Evolutionary conservation across 2,329 filamentous ascomycete genomes (phyloP).

Genomic region (Fulvia fulva): DNA sequence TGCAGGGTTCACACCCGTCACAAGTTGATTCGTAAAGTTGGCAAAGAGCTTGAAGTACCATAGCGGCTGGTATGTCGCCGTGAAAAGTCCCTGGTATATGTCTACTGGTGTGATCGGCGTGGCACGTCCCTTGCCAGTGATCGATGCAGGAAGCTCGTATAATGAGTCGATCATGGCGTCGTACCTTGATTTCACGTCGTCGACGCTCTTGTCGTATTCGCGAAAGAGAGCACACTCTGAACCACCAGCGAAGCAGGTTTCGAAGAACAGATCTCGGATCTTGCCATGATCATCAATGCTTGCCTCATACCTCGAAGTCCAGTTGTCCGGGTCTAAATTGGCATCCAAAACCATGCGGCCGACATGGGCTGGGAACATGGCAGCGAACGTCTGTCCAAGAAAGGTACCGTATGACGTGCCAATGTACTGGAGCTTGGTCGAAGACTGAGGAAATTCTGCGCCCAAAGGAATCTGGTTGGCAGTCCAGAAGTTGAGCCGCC

Average conservation of each 20-base stretch:
- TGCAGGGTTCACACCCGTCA: constrained; percentile 12
- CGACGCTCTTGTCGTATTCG: constrained; percentile 10
- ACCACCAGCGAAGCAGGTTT: constrained; percentile 10
- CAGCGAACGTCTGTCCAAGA: constrained; percentile 8
- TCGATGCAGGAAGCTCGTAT: constrained; percentile 12
- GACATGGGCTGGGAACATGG: constrained; percentile 7
- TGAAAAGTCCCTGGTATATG: constrained; percentile 19
- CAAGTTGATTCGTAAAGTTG: constrained; percentile 15
- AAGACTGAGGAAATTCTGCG: neutral
- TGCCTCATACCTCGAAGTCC: constrained; percentile 18
- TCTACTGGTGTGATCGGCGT: constrained; percentile 16
- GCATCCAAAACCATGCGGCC: constrained; percentile 3
- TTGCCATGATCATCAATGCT: constrained; percentile 18
- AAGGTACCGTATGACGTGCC: constrained; percentile 32
- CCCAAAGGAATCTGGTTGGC: constrained; percentile 1
- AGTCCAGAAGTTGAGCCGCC: neutral
- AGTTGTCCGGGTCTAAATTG: constrained; percentile 35
- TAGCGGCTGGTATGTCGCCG: constrained; percentile 18
- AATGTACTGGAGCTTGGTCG: constrained; percentile 18
- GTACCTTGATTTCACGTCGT: constrained; percentile 15
- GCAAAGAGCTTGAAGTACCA: constrained; percentile 19
- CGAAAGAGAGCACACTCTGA: constrained; percentile 15
- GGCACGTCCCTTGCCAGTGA: constrained; percentile 16
- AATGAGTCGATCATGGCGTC: constrained; percentile 13
- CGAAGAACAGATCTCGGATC: constrained; percentile 12